These are phyloP conservation scores for Physaria fendleri DNA, from an alignment of 345 rosid species.

Conservation along the genomic window DNA sequence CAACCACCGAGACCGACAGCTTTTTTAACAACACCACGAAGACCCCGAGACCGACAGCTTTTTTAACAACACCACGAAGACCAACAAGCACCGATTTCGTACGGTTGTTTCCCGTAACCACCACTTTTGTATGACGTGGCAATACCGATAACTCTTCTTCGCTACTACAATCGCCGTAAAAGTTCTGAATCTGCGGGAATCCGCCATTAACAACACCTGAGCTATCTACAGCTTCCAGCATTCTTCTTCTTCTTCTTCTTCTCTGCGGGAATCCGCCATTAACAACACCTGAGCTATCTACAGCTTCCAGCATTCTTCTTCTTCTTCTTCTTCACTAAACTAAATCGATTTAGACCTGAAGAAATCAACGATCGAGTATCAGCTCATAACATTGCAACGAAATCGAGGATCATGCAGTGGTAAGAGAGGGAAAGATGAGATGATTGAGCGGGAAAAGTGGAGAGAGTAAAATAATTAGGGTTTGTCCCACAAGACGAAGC, in stretches of 20 bases:
- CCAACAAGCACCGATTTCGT: slow-evolving; percentile 96
- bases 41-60: no score
- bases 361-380: no score
- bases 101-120: slow-evolving; percentile 93
- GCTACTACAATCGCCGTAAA: slow-evolving; percentile 66
- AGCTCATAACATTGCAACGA: no score
- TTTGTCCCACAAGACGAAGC: slow-evolving; percentile 46
- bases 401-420: slow-evolving; percentile 70
- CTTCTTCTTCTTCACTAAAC: no score
- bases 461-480: slow-evolving; percentile 31
- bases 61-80: slow-evolving; percentile 87
- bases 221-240: slow-evolving; percentile 78
- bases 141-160: slow-evolving; percentile 94
- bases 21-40: slow-evolving; percentile 91
- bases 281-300: slow-evolving; percentile 54
- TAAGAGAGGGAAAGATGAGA: no score
- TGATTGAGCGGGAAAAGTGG: no score
- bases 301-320: slow-evolving; percentile 80
- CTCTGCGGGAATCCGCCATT: slow-evolving; percentile 60
- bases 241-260: no score
- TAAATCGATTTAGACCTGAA: neutral
- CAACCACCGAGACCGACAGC: slow-evolving; percentile 97
- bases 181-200: slow-evolving; percentile 57
- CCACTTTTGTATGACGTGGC: slow-evolving; percentile 92
- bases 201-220: slow-evolving; percentile 54